phyloP scores from a whole-genome alignment of 805 yeast genomes.

The Schwanniomyces polymorphus region DNA sequence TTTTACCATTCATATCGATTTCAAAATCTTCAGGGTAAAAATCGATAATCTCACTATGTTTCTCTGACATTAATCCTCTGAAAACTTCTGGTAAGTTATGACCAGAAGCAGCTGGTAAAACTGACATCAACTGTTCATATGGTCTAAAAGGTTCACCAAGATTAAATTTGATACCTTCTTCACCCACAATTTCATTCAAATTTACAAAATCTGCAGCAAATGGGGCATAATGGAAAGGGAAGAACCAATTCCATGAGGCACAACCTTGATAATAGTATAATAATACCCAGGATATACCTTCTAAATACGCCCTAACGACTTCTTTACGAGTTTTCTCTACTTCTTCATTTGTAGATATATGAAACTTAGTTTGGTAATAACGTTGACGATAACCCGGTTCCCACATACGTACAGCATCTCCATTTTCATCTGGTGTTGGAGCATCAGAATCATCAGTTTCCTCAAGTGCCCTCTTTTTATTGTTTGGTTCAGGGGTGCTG shows the following conservation, averaged over 20 bases:
- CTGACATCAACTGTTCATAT: slow-evolving; percentile 92
- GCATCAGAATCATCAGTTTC: slow-evolving; percentile 17
- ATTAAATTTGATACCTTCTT: slow-evolving; percentile 54
- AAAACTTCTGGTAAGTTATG: slow-evolving; percentile 82
- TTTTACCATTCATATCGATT: slow-evolving; percentile 94
- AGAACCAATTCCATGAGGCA: slow-evolving; percentile 98
- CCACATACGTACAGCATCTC: slow-evolving; percentile 64
- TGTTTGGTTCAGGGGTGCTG: slow-evolving; percentile 1
- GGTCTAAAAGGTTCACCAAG: slow-evolving; percentile 83
- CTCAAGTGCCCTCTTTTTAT: slow-evolving; percentile 17
- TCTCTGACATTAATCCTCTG: slow-evolving; percentile 76
- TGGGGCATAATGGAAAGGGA: slow-evolving; percentile 97
- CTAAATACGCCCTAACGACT: slow-evolving; percentile 75
- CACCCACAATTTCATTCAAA: slow-evolving; percentile 44
- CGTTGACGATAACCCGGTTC: slow-evolving; percentile 86
- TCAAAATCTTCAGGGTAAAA: slow-evolving; percentile 87
- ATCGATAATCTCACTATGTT: slow-evolving; percentile 81
- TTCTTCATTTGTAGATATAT: slow-evolving; percentile 52
- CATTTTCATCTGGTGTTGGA: slow-evolving; percentile 36
- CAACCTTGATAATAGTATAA: slow-evolving; percentile 95
- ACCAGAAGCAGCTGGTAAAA: slow-evolving; percentile 90
- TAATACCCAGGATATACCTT: slow-evolving; percentile 97
- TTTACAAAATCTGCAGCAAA: slow-evolving; percentile 85
- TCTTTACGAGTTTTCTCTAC: slow-evolving; percentile 53
- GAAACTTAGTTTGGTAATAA: slow-evolving; percentile 77